Percentiles rank a stretch among this genome's conserved stretches.
phyloP scores from a whole-genome alignment of 169 alveolate species.

The Fabrea salina region DNA sequence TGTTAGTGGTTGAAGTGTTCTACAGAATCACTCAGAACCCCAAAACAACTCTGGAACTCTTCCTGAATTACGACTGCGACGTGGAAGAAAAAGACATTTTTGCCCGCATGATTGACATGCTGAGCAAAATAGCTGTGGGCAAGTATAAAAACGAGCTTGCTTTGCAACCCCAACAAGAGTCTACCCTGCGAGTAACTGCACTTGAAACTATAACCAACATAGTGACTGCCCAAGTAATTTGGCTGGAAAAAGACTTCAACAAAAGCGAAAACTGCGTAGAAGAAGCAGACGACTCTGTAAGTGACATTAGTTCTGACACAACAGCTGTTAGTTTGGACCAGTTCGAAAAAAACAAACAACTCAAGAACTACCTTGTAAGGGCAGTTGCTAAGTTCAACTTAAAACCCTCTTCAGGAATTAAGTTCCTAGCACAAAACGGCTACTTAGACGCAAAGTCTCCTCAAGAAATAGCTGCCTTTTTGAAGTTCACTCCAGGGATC shows the following conservation, averaged over 20 bases:
- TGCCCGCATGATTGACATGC: slow-evolving; percentile 41
- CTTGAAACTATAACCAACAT: slow-evolving; percentile 33
- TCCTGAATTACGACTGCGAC: slow-evolving; percentile 80
- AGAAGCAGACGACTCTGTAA: neutral
- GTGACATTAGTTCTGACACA: neutral
- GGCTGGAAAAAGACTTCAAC: slow-evolving; percentile 16
- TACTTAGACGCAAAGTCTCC: slow-evolving; percentile 59
- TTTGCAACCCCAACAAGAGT: slow-evolving; percentile 33
- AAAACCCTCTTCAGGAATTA: slow-evolving; percentile 76
- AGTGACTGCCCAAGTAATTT: slow-evolving; percentile 24
- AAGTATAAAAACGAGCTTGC: neutral
- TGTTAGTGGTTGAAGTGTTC: slow-evolving; percentile 71
- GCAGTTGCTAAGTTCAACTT: slow-evolving; percentile 82
- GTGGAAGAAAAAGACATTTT: slow-evolving; percentile 51
- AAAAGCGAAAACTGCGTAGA: neutral
- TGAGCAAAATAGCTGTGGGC: slow-evolving; percentile 57
- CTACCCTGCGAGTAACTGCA: slow-evolving; percentile 10
- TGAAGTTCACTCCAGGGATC: slow-evolving; percentile 66
- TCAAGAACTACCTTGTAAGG: slow-evolving; percentile 62
- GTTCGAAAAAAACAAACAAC: slow-evolving; percentile 60
- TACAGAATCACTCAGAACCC: slow-evolving; percentile 58
- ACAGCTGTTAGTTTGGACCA: slow-evolving; percentile 35
- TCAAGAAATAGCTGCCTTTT: slow-evolving; percentile 64
- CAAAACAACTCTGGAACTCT: slow-evolving; percentile 66
- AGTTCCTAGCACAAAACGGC: slow-evolving; percentile 56